Base-by-base conservation (phyloP, 1,139 yeast genomes). In the Debaryomyces sp. region DNA sequence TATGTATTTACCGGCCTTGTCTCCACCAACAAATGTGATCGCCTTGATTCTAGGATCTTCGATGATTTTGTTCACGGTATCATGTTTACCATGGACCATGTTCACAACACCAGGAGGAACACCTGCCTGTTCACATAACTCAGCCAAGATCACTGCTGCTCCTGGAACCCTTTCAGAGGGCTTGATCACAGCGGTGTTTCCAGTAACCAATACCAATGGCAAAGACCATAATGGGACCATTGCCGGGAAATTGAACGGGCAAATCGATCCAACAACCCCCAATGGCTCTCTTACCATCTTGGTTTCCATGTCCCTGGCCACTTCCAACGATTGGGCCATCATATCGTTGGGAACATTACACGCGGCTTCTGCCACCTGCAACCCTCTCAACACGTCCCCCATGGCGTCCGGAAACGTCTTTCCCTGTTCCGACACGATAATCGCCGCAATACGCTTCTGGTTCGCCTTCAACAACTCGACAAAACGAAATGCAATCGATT, bases 201-300 rank as follows among this genome's bases (percentile, higher is more conserved):
- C 95, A 23, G 92, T 86, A 51, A 84, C 92, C 54, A 87, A 77
- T 40, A 84, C 76, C 62, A 87, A 78, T 15, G 95, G 95, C 52
- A 87, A 77, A 29, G 91, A 82, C 95, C 95, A 87, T 58, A 87
- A 74, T 33, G 95, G 95, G 51, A 87, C 89, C 94, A 87, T 87
- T 40, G 91, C 94, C 26, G 94, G 94, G 79, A 87, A 85, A 70
- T 85, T 85, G 69, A 82, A 82, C n/a, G 90, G 90, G 59, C 86
- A 81, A 56, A 85, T 85, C 22, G 89, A 85, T 6, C 85, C 89
- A 51, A 84, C 78, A 18, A 85, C 87, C 17, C 89, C 89, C 51
- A 77, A 66, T 27, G 82, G 82, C 59, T 78, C 82, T 58, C 94
- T 80, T 58, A 84, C 76, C 83, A 87, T 85, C 59, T 85, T 83